Base-by-base conservation (phyloP, 148 eudicot species). In the Silene uniflora region DNA sequence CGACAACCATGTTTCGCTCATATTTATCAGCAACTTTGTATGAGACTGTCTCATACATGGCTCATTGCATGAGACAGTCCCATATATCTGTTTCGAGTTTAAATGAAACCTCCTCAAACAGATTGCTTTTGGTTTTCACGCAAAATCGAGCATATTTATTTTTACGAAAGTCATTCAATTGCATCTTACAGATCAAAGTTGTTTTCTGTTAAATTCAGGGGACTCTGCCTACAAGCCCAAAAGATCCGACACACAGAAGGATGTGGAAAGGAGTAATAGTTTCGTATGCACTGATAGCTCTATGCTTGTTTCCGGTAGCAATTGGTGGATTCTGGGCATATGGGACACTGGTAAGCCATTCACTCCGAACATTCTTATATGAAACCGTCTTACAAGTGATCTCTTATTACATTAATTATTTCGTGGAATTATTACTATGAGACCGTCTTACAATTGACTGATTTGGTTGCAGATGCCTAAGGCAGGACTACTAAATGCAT, bases 321-420 rank as follows among this genome's bases (percentile, higher is more conserved):
- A 85, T 87, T 52, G 86, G 73, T 56, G 93, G 96, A 83, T 85
- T 81, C 32, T 87, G 88, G 96, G 83, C 91, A 17, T 91, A 82
- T 67, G 92, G 91, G 10, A 78, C 79, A 80, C 60, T 54, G 84
- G 91, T 91, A 77, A 77, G 32, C 6, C 60, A 3, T 18, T 12
- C n/a, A 58, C 8, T 8, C 12, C 2, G 6, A 39, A 11, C 17
- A 52, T 52, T 12, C 14, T 52, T 16, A 52, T 11, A 16, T 14
- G 18, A 52, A 5, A 52, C 56, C 56, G 56, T 52, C 56, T 52
- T 52, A 52, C 18, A 52, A 16, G 56, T 12, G 17, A 52, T 16
- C 44, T 23, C 22, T 1, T 1, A 27, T 27, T 2, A 27, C 29
- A 1, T 27, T 27, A 0, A 32, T 2, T 32, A 32, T 32, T 32